Conservation (phyloP, 2,329 filamentous ascomycete species). For the Drechslerella dactyloides region DNA sequence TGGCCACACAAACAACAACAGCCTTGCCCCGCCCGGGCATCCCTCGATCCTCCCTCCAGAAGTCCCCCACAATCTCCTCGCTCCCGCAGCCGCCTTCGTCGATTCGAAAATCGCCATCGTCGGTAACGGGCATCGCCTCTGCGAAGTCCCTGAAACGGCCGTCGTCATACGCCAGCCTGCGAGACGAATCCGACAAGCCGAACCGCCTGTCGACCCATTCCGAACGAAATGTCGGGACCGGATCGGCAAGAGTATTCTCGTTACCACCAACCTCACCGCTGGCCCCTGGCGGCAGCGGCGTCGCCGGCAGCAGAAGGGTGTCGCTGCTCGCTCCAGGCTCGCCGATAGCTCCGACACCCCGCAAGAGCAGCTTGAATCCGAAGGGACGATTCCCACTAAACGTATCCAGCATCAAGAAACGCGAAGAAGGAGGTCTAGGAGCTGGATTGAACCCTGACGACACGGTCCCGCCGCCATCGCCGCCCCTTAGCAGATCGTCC, state of each 20-base stretch:
- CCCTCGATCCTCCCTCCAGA: constrained; percentile 39
- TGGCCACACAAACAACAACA: constrained; percentile 50
- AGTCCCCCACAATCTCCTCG: constrained; percentile 32
- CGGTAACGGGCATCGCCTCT: constrained; percentile 29
- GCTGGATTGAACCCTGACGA: constrained; percentile 40
- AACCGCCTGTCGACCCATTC: constrained; percentile 44
- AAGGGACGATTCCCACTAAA: constrained; percentile 47
- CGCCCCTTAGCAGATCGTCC: constrained; percentile 41
- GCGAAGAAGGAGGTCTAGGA: constrained; percentile 40
- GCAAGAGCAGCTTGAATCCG: constrained; percentile 47
- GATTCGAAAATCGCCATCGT: constrained; percentile 28
- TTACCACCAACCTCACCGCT: constrained; percentile 38
- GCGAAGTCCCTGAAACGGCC: constrained; percentile 46
- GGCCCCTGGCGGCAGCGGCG: constrained; percentile 45
- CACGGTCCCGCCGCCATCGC: constrained; percentile 29
- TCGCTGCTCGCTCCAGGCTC: constrained; percentile 35
- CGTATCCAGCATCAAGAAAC: constrained; percentile 36
- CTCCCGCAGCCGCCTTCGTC: constrained; percentile 35
- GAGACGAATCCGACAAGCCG: constrained; percentile 41
- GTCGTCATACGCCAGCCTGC: constrained; percentile 38
- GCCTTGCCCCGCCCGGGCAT: constrained; percentile 45
- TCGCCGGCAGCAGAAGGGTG: constrained; percentile 40
- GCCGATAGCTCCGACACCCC: constrained; percentile 24
- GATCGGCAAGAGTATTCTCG: constrained; percentile 35
- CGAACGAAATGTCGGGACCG: constrained; percentile 36